Base-by-base conservation (phyloP, 2,329 filamentous ascomycete genomes). In the Fusarium sambucinum region DNA sequence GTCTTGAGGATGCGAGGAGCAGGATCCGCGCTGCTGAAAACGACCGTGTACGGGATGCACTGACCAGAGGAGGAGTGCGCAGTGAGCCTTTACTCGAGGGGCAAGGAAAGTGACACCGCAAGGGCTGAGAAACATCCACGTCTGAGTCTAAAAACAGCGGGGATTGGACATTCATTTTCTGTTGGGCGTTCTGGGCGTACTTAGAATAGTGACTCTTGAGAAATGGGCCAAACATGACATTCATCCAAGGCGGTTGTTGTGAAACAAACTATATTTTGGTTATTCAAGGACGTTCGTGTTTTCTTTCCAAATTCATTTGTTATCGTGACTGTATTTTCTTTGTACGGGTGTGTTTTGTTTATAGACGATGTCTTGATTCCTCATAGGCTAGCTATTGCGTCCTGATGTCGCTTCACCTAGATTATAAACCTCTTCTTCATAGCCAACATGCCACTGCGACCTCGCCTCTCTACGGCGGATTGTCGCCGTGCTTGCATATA, bases 1-100 rank as follows among this genome's bases (percentile, higher is more conserved):
- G 92, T 66, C 79, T 96, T 63, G 89, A 92, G 75, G 79, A 81
- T 23, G 88, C 89, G 46, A 83, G 91, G 61, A 83, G 85, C 41
- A 85, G 87, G 63, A 86, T 88, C 19, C 81, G 86, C 55, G 84
- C 82, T 30, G 78, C 87, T 17, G 89, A 92, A 80, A 83, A 87
- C 41, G 86, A 90, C 33, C 80, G 85, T 52, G 80, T 89, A 27
- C 79, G 82, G 56, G 82, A 85, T 71, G 85, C 84, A 4, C 71
- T 89, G 55, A 80, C 82, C 16, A 81, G 81, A 63, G 82, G 82
- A 5, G 79, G 80, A 55, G 41, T 76, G 25, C 80, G 78, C 42
- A 77, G 79, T 32, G 79, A 80, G 29, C 73, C 74, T 1, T 67
- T 84, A 66, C 81, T 85, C 47, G 83, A 83, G 2, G 79, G 76